Evolutionary conservation across 495 filamentous ascomycete species (phyloP), one percentile per base, ranked within the genome.

Genomic region (Clohesyomyces aquaticus): DNA sequence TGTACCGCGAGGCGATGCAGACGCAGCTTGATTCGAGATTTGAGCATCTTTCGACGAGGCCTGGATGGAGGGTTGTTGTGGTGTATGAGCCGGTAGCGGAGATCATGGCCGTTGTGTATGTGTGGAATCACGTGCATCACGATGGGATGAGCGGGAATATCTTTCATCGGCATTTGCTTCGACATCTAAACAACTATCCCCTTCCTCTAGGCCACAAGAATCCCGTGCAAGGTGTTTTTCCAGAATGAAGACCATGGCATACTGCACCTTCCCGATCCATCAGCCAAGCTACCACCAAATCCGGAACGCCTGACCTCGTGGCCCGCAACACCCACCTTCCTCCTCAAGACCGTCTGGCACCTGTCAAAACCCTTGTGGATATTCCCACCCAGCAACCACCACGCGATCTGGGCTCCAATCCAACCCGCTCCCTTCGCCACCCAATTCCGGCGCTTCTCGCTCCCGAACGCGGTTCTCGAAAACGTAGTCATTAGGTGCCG

Each of bases 71-170:
- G 29, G 26, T 66, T 2, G 48, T 66, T 18, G 32, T 66, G 12
- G 47, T 66, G 32, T 49, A 66, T 21, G 19, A 41, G 42, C 0
- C 25, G n/a, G 48, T 26, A 12, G 41, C 12, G 2, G 26, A 38
- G 23, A 29, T 19, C 16, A 26, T 65, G 19, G 55, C 55, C 14
- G 41, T 66, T 0, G 18, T 66, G 55, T 59, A 59, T 21, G 55
- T 66, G 18, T 66, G 55, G 55, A 66, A 66, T 49, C 63, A 66
- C 50, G 4, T 32, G 9, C 63, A 66, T 49, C 55, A 60, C 49
- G 63, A 66, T 26, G 63, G 63, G 19, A 41, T 43, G 49, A 55
- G 63, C 27, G 63, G 35, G 32, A 59, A 60, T 27, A 55, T 66
- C n/a, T 60, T 66, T 29, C 55, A 66, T 29, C 35, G 21, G 29